Evolutionary conservation across 129 eudicot genomes (phyloP).

Genomic region (Calendula officinalis): DNA sequence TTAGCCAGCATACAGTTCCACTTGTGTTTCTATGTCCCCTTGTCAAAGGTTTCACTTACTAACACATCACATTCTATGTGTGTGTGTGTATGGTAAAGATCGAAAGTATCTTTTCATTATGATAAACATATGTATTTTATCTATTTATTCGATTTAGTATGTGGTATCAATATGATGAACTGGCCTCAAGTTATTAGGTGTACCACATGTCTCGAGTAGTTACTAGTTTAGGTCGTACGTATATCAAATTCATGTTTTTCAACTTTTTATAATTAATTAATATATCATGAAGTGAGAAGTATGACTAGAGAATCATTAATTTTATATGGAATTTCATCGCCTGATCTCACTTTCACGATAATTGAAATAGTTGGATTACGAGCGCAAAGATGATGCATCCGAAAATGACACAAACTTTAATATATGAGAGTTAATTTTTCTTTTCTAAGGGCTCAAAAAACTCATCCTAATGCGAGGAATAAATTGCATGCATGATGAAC

Average conservation of each 20-base stretch:
- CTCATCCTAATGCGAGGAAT: no score
- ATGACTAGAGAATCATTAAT: constrained; percentile 12
- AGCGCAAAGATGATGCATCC: constrained; percentile 7
- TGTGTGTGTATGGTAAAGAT: no score
- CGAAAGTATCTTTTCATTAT: no score
- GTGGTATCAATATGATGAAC: neutral
- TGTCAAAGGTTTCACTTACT: constrained; percentile 5
- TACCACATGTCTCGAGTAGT: no score
- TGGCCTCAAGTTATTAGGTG: neutral
- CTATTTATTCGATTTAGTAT: neutral
- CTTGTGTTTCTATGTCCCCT: constrained; percentile 34
- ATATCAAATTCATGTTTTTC: neutral
- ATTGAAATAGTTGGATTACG: constrained; percentile 9
- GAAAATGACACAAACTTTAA: neutral
- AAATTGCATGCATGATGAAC: neutral
- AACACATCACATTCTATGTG: constrained; percentile 11
- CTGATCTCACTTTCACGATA: constrained; percentile 21
- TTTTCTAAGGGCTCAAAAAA: neutral
- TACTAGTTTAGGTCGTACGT: neutral
- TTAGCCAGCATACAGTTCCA: constrained; percentile 20
- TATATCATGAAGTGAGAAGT: neutral
- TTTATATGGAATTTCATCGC: neutral
- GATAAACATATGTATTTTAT: no score
- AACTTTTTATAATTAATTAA: neutral
- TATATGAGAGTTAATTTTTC: neutral